A percentile compares a stretch with the other conserved stretches of the same genome.
These are phyloP conservation scores for Taxillus chinensis DNA, from an alignment of 164 flowering plant genomes.

Conservation along the genomic window DNA sequence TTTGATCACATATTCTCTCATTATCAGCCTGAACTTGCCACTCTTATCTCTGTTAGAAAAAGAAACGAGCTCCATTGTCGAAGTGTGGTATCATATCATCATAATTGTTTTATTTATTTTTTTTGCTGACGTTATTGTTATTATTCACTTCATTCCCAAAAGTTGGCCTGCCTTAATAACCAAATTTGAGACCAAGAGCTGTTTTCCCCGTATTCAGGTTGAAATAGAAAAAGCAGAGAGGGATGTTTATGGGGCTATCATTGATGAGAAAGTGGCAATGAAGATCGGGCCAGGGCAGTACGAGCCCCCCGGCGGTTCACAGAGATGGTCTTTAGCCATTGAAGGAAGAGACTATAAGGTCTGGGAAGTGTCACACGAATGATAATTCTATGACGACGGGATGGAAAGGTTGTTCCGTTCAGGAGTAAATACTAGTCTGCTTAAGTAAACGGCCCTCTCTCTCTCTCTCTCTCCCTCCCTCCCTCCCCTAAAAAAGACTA, in stretches of 20 bases:
- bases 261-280: slow-evolving; percentile 76
- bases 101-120: background rate
- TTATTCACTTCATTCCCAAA: too few relatives aligned
- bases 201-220: slow-evolving; percentile 29
- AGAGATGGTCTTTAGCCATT: slow-evolving; percentile 44
- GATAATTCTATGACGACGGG: too few relatives aligned
- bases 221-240: slow-evolving; percentile 64
- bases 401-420: too few relatives aligned
- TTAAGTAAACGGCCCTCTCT: too few relatives aligned
- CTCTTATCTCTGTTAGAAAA: slow-evolving; percentile 60
- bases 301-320: slow-evolving; percentile 56
- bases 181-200: too few relatives aligned
- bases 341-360: slow-evolving; percentile 87
- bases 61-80: slow-evolving; percentile 72
- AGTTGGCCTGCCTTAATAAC: too few relatives aligned
- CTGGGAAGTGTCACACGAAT: slow-evolving; percentile 56
- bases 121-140: background rate
- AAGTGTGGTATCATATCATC: slow-evolving; percentile 55
- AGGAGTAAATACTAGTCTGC: too few relatives aligned
- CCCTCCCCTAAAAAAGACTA: too few relatives aligned
- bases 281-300: slow-evolving; percentile 92
- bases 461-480: too few relatives aligned
- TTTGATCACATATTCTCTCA: slow-evolving; percentile 81
- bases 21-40: slow-evolving; percentile 42
- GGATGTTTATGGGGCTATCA: slow-evolving; percentile 84